Evolutionary conservation across 2,329 filamentous ascomycete genomes (phyloP).

Genomic region (Curvularia spicifera): DNA sequence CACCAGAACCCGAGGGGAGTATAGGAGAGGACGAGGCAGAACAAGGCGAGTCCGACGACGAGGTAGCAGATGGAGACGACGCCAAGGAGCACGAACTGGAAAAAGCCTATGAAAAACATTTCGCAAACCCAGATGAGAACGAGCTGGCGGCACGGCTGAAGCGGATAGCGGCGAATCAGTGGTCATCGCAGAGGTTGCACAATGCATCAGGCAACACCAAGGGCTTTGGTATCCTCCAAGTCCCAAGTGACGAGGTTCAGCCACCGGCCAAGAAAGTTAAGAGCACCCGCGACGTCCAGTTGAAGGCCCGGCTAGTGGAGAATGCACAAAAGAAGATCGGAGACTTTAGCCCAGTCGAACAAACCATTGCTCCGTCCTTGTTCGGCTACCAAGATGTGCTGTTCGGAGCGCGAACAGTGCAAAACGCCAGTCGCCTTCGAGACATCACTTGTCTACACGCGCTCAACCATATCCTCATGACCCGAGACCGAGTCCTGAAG

Average conservation of each 20-base stretch:
- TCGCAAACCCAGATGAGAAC: conserved; percentile 70
- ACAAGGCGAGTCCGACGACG: conserved; percentile 12
- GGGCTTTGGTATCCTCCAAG: conserved; percentile 33
- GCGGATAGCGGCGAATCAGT: conserved; percentile 56
- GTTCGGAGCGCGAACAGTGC: conserved; percentile 72
- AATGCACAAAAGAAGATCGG: conserved; percentile 43
- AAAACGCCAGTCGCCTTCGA: conserved; percentile 72
- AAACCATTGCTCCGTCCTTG: conserved; percentile 71
- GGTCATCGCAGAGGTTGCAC: conserved; percentile 53
- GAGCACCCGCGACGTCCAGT: conserved; percentile 35
- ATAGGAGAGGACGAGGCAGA: conserved; percentile 17
- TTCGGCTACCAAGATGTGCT: conserved; percentile 85
- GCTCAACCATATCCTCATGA: conserved; percentile 92
- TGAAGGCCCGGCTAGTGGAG: conserved; percentile 43
- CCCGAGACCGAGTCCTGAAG: conserved; percentile 87
- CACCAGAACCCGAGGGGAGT: background rate
- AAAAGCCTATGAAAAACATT: conserved; percentile 84
- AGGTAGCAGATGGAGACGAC: conserved; percentile 49
- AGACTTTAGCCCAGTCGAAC: conserved; percentile 67
- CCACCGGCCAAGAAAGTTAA: conserved; percentile 28
- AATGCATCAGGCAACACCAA: conserved; percentile 29
- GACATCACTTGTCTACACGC: conserved; percentile 80
- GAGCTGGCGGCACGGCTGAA: conserved; percentile 61
- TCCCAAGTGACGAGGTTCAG: conserved; percentile 30
- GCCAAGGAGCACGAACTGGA: conserved; percentile 26